These are phyloP conservation scores for Myxozyma geophila DNA, from an alignment of 805 yeast species.

Conservation along the genomic window DNA sequence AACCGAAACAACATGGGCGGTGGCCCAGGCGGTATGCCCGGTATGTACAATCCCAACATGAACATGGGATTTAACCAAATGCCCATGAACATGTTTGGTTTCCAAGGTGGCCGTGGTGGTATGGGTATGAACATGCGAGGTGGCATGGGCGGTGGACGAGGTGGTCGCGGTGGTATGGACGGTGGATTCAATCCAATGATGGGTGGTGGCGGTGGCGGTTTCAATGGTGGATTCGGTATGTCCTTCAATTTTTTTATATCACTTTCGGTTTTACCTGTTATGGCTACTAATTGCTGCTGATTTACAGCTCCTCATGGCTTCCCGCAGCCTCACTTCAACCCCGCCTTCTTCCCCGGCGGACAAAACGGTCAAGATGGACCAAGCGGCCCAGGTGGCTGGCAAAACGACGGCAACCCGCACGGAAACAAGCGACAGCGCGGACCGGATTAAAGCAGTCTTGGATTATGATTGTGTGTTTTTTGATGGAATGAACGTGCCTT, in stretches of 20 bases:
- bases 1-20: constrained; percentile 16
- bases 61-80: constrained; percentile 27
- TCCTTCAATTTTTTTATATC: background rate
- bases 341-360: constrained; percentile 24
- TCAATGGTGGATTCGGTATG: constrained; percentile 28
- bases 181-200: constrained; percentile 17
- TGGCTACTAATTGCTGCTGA: background rate
- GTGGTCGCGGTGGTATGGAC: constrained; percentile 34
- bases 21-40: constrained; percentile 24
- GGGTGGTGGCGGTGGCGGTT: constrained; percentile 19
- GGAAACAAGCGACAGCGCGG: constrained; percentile 33
- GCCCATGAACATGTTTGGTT: constrained; percentile 35
- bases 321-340: constrained; percentile 35
- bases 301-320: constrained; percentile 29
- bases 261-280: background rate
- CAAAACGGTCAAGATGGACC: constrained; percentile 24
- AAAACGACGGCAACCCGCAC: constrained; percentile 36
- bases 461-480: background rate
- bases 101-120: constrained; percentile 34
- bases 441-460: background rate
- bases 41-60: constrained; percentile 18
- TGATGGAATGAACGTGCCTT: no score
- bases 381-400: constrained; percentile 23
- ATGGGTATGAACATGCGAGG: constrained; percentile 32
- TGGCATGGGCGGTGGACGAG: constrained; percentile 10